Conservation (phyloP, 768 basidiomycete species). For the Collybia nuda region DNA sequence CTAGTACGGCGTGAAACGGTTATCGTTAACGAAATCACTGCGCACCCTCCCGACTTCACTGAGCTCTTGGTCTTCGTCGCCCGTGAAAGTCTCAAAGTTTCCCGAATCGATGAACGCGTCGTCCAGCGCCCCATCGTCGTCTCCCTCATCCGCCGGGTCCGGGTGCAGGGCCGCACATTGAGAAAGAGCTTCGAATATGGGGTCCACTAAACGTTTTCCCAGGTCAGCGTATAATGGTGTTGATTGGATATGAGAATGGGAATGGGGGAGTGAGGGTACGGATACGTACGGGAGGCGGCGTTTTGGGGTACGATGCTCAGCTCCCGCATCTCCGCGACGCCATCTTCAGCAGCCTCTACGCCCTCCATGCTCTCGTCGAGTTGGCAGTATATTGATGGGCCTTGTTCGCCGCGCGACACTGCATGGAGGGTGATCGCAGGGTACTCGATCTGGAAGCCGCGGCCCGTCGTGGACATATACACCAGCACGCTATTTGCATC, state of each 20-base stretch:
- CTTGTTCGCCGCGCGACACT: constrained; percentile 65
- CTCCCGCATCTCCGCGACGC: constrained; percentile 66
- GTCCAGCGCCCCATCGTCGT: constrained; percentile 31
- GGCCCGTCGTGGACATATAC: constrained; percentile 69
- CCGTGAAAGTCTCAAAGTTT: constrained; percentile 55
- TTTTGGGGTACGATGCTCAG: constrained; percentile 72
- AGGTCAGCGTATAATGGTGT: too few species aligned
- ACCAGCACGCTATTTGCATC: constrained; percentile 64
- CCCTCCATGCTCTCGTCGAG: constrained; percentile 63
- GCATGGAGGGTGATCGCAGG: constrained; percentile 93
- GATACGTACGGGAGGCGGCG: constrained; percentile 55
- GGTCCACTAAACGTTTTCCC: too few species aligned
- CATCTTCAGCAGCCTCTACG: constrained; percentile 29
- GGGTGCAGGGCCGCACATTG: constrained; percentile 85
- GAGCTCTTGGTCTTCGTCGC: constrained; percentile 68
- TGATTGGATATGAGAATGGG: background rate
- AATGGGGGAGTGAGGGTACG: background rate
- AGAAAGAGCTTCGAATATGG: constrained; percentile 86
- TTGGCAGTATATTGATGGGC: constrained; percentile 89
- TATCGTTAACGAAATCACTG: constrained; percentile 79
- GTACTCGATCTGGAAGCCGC: constrained; percentile 84
- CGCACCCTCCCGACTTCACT: constrained; percentile 92
- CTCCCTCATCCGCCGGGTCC: constrained; percentile 48
- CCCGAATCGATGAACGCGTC: constrained; percentile 56
- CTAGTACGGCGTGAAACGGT: constrained; percentile 87